These are phyloP conservation scores for Boletus rubroflammeus DNA, from an alignment of 768 basidiomycete species.

Conservation along the genomic window DNA sequence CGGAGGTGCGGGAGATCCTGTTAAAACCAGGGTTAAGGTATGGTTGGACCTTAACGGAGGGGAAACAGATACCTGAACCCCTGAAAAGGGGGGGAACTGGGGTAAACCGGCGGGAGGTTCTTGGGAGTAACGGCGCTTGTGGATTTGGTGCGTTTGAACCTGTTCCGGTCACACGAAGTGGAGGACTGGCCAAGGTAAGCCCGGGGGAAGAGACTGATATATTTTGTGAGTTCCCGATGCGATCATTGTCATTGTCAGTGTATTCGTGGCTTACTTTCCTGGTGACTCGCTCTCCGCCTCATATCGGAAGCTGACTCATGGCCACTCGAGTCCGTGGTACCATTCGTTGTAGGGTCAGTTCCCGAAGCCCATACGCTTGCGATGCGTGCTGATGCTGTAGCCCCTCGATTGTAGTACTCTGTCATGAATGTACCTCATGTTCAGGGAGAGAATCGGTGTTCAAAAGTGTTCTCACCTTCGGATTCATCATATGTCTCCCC, in stretches of 20 bases:
- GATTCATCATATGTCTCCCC: conserved; percentile 1
- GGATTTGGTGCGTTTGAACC: background rate
- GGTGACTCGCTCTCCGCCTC: background rate
- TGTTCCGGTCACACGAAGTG: background rate
- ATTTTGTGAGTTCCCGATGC: background rate
- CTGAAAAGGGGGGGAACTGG: conserved; percentile 1
- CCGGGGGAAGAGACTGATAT: conserved; percentile 13
- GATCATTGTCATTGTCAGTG: too few species aligned
- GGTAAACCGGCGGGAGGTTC: background rate
- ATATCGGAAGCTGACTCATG: background rate
- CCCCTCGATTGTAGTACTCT: conserved; percentile 5
- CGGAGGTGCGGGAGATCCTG: conserved; percentile 23
- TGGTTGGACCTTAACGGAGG: background rate
- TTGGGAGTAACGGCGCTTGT: background rate
- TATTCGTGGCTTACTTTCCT: conserved; percentile 10
- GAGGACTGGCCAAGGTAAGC: conserved; percentile 4
- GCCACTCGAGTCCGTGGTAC: background rate
- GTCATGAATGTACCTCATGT: background rate
- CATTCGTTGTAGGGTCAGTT: background rate
- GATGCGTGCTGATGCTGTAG: background rate
- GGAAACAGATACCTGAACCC: conserved; percentile 11
- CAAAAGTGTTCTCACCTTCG: conserved; percentile 6
- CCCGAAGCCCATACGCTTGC: background rate
- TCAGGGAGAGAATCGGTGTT: background rate
- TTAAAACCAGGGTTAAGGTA: background rate